These are phyloP conservation scores for Diaporthe aspalathi DNA, from an alignment of 2,329 filamentous ascomycete genomes.

Conservation along the genomic window DNA sequence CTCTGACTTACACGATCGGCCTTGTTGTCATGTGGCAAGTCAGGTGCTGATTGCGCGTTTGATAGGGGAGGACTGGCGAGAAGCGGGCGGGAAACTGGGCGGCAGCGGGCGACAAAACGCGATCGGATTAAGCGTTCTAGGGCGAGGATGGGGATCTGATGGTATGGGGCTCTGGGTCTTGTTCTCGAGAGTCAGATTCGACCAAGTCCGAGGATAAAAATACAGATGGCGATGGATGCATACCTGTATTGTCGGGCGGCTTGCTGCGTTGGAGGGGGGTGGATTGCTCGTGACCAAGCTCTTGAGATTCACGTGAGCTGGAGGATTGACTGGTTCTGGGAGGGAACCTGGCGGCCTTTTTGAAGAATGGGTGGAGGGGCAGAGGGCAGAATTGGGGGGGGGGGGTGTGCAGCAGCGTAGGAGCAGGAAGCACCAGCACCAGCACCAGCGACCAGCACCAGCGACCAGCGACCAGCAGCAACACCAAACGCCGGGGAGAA, in stretches of 20 bases:
- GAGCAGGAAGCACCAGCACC: not conserved
- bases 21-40: conserved; percentile 38
- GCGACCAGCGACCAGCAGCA: not conserved
- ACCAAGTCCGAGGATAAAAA: conserved; percentile 36
- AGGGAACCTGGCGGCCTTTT: conserved; percentile 28
- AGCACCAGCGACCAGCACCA: not conserved
- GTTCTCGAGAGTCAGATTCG: conserved; percentile 32
- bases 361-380: conserved; percentile 35
- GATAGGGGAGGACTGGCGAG: conserved; percentile 12
- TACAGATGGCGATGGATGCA: conserved; percentile 34
- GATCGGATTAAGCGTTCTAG: conserved; percentile 33
- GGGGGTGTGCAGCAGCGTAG: conserved; percentile 1
- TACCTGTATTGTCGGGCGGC: conserved; percentile 35
- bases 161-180: not conserved
- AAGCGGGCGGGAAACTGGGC: conserved; percentile 8
- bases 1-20: conserved; percentile 34
- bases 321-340: conserved; percentile 20
- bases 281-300: conserved; percentile 36
- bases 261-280: conserved; percentile 27
- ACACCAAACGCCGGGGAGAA: no score
- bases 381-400: no score
- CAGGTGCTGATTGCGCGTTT: conserved; percentile 38
- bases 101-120: conserved; percentile 28
- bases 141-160: conserved; percentile 7
- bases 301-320: conserved; percentile 35